Base-by-base conservation (phyloP, 2,329 filamentous ascomycete species). In the Xylaria sp. region DNA sequence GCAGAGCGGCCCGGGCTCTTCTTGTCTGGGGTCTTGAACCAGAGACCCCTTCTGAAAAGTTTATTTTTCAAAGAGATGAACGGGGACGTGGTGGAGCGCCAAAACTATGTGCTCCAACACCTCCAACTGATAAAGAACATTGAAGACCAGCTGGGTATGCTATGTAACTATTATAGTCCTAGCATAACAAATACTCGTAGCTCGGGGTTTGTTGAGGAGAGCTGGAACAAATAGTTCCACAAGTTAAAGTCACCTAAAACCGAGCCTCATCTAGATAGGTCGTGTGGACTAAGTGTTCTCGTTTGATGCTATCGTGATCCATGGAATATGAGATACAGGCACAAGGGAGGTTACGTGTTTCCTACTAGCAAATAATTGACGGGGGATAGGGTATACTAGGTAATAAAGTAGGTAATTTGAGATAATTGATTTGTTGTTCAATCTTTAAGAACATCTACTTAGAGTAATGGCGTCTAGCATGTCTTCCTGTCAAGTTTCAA, bases 1-100 rank as follows among this genome's bases (percentile, higher is more conserved):
- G 48, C 63, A 65, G 12, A 12, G 34, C 36, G 59, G 58, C 23
- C 60, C 59, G 59, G 64, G n/a, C 2, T 41, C 34, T 56, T 41
- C 34, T 56, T 20, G 32, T 28, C 53, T 12, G 34, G 45, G 59
- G 45, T 64, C 55, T 45, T 23, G 23, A 55, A 34, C 32, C 65
- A 34, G 25, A 25, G 46, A 57, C 25, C 60, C 52, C 25, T 23
- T 30, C 18, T 53, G 30, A 28, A n/a, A 28, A 36, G 15, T 20
- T 13, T 20, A 39, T 13, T n/a, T 34, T 23, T 53, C 30, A 46
- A 56, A 13, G 41, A 34, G 36, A 18, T 20, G 6, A 39, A 50
- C 10, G 28, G 28, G 48, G 25, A 46, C 43, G 20, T 23, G 48
- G 50, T 20, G n/a, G 50, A 12, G 28, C 28, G 30, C 15, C 25